Evolutionary conservation across 768 basidiomycete species (phyloP), one percentile per base, ranked within the genome.

Genomic region (Cubamyces lactineus): DNA sequence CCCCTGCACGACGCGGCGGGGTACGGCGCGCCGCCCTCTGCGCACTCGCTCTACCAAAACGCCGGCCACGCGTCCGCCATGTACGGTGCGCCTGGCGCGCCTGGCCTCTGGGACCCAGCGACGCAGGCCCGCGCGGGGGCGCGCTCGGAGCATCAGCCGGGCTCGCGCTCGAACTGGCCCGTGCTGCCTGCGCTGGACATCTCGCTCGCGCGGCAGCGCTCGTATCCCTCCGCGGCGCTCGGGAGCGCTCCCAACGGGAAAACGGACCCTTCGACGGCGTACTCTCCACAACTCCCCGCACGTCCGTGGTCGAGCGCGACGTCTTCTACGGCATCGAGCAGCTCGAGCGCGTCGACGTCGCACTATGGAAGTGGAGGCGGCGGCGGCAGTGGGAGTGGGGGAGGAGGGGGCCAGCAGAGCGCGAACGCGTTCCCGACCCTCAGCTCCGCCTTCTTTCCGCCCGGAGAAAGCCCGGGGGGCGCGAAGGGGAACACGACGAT

Each of bases 381-480:
- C 3, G 17, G 17, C 11, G 15, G 42, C 42, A 21, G 42, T 12
- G 5, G 42, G 2, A 5, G 42, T 12, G 19, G 46, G 46, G 46
- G 42, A 39, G 24, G 34, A 9, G 34, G 34, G n/a, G n/a, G n/a
- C n/a, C n/a, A n/a, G 5, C 34, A 34, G 34, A 34, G 34, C 34
- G 34, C 34, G 34, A 64, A 42, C 21, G 45, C 66, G 53, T 81
- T 87, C 69, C 81, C 83, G 43, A 86, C 86, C 16, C 78, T 86
- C 41, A 84, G 73, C 63, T 78, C 84, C 9, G 81, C 86, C 12
- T 87, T 85, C 73, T 84, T 78, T 70, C 86, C 86, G 21, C 64
- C 66, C 45, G 74, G 76, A 55, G 70, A 70, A 51, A 70, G 74
- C 52, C 46, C 58, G 40, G 74, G 7, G 40, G 74, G 7, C 73